Conservation (phyloP, 1,284 basidiomycete genomes). For the Puccinia novopanici region DNA sequence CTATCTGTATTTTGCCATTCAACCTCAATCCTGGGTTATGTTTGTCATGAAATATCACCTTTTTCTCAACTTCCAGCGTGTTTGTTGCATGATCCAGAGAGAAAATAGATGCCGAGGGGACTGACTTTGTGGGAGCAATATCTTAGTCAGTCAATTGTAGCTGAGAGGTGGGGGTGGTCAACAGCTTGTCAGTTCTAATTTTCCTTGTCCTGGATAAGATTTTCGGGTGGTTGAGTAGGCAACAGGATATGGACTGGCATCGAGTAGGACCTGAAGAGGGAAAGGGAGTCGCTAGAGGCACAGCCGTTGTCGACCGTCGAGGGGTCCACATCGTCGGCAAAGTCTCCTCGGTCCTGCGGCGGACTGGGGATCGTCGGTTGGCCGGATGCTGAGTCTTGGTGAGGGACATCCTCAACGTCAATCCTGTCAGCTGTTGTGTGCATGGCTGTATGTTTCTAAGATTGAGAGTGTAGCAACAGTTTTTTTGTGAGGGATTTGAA, state of each 20-base stretch:
- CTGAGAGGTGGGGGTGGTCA: slow-evolving; percentile 8
- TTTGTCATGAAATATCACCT: too few relatives aligned
- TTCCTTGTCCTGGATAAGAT: slow-evolving; percentile 6
- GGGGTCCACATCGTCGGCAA: neutral
- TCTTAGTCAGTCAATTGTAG: neutral
- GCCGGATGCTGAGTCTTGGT: neutral
- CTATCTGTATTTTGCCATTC: too few relatives aligned
- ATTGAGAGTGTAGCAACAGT: too few relatives aligned
- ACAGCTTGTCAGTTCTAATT: slow-evolving; percentile 3
- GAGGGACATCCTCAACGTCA: too few relatives aligned
- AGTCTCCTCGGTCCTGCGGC: neutral
- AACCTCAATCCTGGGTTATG: too few relatives aligned
- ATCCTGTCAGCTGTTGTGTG: too few relatives aligned
- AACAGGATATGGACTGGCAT: slow-evolving; percentile 7
- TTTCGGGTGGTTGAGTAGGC: neutral
- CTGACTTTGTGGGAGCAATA: neutral
- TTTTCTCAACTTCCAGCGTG: too few relatives aligned
- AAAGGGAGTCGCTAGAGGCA: neutral
- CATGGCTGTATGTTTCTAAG: too few relatives aligned
- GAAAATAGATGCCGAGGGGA: neutral
- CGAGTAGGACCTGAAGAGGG: slow-evolving; percentile 33
- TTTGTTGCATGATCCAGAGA: too few relatives aligned
- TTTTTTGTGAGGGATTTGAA: too few relatives aligned
- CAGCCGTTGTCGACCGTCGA: slow-evolving; percentile 9
- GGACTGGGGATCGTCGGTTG: neutral